A percentile compares a stretch with the other conserved stretches of the same genome.
Evolutionary conservation across 148 eudicot species (phyloP).

Genomic region (Rhododendron ferrugineum): DNA sequence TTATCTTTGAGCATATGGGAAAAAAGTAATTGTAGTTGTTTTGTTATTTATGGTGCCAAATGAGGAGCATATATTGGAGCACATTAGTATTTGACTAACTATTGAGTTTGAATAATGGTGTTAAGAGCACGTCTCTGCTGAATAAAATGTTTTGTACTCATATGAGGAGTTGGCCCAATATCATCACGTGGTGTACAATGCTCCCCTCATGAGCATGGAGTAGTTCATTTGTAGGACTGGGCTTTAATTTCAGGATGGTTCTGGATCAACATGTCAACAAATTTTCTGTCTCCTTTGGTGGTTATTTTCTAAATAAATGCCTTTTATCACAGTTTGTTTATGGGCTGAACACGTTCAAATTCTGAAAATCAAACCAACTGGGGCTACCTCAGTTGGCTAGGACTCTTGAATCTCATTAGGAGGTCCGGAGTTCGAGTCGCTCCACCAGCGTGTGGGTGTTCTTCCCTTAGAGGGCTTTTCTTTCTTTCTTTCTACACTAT

Average conservation of each 20-base stretch:
- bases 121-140: not conserved
- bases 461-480: too few species aligned
- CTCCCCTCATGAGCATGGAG: not conserved
- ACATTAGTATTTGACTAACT: not conserved
- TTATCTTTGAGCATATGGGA: not conserved
- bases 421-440: too few species aligned
- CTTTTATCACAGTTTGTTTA: not conserved
- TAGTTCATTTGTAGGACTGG: not conserved
- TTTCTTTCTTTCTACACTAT: too few species aligned
- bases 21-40: not conserved
- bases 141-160: too few species aligned
- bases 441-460: too few species aligned
- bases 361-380: not conserved
- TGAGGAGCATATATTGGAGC: not conserved
- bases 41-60: not conserved
- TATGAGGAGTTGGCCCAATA: not conserved
- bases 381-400: too few species aligned
- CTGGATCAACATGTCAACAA: not conserved
- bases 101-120: not conserved
- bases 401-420: too few species aligned
- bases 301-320: not conserved
- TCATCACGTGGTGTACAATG: not conserved
- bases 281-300: not conserved
- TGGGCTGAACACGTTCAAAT: not conserved
- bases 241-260: not conserved